Evolutionary conservation across 75 land plant species (phyloP), one percentile per base, ranked within the genome.

Genomic region (Larix kaempferi): DNA sequence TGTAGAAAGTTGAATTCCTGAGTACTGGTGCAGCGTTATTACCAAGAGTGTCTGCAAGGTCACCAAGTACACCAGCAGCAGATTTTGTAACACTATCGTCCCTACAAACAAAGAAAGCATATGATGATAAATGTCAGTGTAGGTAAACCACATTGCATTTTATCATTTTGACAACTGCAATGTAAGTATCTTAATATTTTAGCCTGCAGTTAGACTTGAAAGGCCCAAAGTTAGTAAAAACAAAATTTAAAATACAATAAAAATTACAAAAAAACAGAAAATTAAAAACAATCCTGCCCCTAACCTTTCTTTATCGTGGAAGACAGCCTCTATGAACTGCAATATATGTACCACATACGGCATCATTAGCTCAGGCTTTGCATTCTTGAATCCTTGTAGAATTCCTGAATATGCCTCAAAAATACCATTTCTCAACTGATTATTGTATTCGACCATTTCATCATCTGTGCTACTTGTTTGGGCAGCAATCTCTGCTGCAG

Each of bases 371-470:
- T 88, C 92, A 0, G 95, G 79, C 82, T 90, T 94, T 12, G 90
- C 77, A 78, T 71, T 85, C 79, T 92, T 94, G 66, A 94, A 92
- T 11, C 97, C 97, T 57, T 94, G 97, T 12, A 92, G 82, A 57
- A 94, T 90, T 11, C 97, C 97, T 23, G 92, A 92, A 63, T 92
- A 94, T 10, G 97, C 97, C 75, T 94, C 97, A 82, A 94, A 92
- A 15, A 94, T 92, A 39, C 97, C 92, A 59, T 90, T 89, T 78
- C 95, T 84, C 14, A 95, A 86, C 71, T 95, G 98, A 73, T 95
- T 95, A 23, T 88, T 87, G 80, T 95, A 95, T 6, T 95, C 98
- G 59, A 89, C 39, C 90, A 89, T 85, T 73, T 95, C 98, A 59
- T 93, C 95, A 83, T 95, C 96, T 44, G 59, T 61, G 41, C 75